Percentiles rank a stretch among this genome's conserved stretches.
Conservation (phyloP, 2,329 filamentous ascomycete species). For the Cyanodermella asteris region DNA sequence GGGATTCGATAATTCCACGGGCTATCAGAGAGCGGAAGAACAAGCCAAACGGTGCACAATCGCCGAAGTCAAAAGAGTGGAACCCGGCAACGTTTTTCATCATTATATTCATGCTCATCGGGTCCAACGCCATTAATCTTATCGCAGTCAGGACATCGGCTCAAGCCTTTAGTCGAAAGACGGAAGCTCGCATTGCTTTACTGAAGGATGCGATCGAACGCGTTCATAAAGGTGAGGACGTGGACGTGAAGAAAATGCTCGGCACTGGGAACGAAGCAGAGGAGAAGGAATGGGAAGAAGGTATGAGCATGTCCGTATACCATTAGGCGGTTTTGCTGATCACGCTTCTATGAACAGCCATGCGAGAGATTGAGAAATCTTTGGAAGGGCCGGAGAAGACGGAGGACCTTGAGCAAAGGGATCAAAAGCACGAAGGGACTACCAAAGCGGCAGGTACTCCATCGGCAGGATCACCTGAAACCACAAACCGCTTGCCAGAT, state of each 20-base stretch:
- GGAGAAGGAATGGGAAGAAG: slow-evolving; percentile 76
- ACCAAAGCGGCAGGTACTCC: no score
- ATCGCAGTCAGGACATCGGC: slow-evolving; percentile 60
- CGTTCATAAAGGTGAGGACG: slow-evolving; percentile 29
- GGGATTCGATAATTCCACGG: slow-evolving; percentile 48
- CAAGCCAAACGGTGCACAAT: slow-evolving; percentile 15
- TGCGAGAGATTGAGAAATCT: no score
- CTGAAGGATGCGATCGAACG: slow-evolving; percentile 41
- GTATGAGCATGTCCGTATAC: no score
- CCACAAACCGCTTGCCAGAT: no score
- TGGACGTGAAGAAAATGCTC: slow-evolving; percentile 65
- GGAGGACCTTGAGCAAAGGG: no score
- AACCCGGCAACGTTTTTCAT: slow-evolving; percentile 71
- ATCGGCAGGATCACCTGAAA: no score
- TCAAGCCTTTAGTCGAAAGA: slow-evolving; percentile 47
- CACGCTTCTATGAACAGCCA: no score
- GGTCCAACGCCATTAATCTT: slow-evolving; percentile 88
- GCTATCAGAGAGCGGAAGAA: slow-evolving; percentile 18
- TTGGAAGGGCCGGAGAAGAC: no score
- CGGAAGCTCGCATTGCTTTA: slow-evolving; percentile 56
- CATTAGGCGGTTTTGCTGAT: no score
- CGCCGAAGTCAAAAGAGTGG: slow-evolving; percentile 35
- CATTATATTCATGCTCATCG: slow-evolving; percentile 64
- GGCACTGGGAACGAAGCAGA: slow-evolving; percentile 54
- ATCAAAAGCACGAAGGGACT: no score